These are phyloP conservation scores for Diaporthe ilicicola DNA, from an alignment of 2,329 filamentous ascomycete species.

Conservation along the genomic window DNA sequence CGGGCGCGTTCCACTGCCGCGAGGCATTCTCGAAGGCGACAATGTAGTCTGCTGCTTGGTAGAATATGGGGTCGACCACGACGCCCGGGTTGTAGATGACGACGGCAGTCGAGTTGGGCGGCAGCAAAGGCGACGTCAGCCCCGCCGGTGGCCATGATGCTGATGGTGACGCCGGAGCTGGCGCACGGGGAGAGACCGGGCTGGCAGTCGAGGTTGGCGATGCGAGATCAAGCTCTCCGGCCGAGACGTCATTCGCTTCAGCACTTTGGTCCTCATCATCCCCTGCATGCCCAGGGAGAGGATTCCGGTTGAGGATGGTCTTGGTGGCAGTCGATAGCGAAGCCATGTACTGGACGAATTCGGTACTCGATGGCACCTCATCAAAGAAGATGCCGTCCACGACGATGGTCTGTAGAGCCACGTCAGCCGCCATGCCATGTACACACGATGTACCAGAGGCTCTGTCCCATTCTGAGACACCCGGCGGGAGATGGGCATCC, in stretches of 20 bases:
- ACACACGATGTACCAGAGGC: background rate
- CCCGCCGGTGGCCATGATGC: background rate
- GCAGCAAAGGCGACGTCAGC: background rate
- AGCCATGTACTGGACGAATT: constrained; percentile 37
- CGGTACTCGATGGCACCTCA: constrained; percentile 48
- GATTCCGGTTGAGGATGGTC: constrained; percentile 31
- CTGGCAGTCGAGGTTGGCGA: constrained; percentile 22
- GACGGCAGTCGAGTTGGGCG: constrained; percentile 19
- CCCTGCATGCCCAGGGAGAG: background rate
- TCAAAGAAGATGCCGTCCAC: constrained; percentile 59
- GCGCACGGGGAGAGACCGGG: constrained; percentile 4
- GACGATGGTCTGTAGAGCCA: constrained; percentile 41
- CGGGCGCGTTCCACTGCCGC: constrained; percentile 33
- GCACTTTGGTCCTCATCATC: background rate
- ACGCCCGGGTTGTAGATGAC: constrained; percentile 56
- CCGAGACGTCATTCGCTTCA: background rate
- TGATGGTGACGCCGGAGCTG: constrained; percentile 26
- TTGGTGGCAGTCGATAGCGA: constrained; percentile 34
- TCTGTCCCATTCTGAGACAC: background rate
- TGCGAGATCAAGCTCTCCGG: background rate
- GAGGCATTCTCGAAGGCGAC: constrained; percentile 52
- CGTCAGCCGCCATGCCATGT: background rate
- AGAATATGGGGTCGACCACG: constrained; percentile 50
- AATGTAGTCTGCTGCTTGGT: constrained; percentile 51
- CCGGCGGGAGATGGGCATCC: background rate